Evolutionary conservation across 2,329 filamentous ascomycete species (phyloP).

Genomic region (Penicillium expansum): DNA sequence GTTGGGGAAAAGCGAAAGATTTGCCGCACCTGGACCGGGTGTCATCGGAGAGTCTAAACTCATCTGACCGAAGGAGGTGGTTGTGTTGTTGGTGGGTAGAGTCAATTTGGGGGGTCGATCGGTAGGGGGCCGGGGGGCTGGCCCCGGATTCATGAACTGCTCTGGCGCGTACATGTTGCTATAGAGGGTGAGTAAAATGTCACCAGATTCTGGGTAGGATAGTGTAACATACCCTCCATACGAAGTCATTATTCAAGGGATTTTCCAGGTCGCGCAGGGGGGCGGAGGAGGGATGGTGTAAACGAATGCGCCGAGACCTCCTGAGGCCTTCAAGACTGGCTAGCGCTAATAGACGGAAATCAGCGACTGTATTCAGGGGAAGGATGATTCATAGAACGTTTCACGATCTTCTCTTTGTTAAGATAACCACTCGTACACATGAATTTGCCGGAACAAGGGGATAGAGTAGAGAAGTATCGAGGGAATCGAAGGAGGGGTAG

Average conservation of each 20-base stretch:
- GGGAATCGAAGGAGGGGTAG: conserved; percentile 6
- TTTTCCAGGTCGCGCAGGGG: not conserved
- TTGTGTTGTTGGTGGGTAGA: conserved; percentile 67
- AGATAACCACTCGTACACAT: not conserved
- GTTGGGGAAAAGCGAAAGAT: conserved; percentile 63
- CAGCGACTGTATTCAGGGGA: not conserved
- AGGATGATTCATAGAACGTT: not conserved
- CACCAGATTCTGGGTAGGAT: not conserved
- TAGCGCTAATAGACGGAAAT: conserved; percentile 9
- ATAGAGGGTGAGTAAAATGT: conserved; percentile 7
- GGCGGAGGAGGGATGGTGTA: conserved; percentile 6
- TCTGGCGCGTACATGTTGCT: conserved; percentile 59
- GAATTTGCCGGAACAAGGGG: not conserved
- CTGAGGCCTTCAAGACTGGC: conserved; percentile 18
- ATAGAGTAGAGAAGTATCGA: conserved; percentile 2
- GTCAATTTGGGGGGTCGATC: conserved; percentile 73
- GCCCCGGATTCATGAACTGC: conserved; percentile 94
- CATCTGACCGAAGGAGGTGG: conserved; percentile 67
- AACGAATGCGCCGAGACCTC: conserved; percentile 26
- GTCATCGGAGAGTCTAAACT: conserved; percentile 65
- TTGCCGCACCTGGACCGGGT: conserved; percentile 40
- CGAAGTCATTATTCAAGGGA: conserved; percentile 29
- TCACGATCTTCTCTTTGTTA: not conserved
- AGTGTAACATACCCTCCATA: conserved; percentile 36
- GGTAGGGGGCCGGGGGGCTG: conserved; percentile 83